Evolutionary conservation across 129 eudicot genomes (phyloP).

Genomic region (Solidago caesia): DNA sequence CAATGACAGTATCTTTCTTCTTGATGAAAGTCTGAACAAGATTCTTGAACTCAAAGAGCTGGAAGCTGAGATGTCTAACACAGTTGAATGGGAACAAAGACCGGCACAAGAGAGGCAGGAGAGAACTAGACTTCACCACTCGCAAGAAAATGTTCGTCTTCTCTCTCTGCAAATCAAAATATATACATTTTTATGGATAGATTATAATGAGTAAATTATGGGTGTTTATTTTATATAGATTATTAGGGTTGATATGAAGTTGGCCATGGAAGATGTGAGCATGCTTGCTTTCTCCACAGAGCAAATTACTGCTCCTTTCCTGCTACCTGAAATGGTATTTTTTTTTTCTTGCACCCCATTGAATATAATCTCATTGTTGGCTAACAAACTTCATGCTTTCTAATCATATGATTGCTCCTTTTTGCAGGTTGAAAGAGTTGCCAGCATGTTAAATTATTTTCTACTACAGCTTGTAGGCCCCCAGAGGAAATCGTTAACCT

Average conservation of each 20-base stretch:
- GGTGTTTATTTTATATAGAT: constrained; percentile 47
- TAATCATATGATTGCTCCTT: constrained; percentile 1
- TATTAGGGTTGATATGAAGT: constrained; percentile 89
- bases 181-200: background rate
- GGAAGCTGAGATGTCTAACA: constrained; percentile 98
- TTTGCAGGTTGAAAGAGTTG: constrained; percentile 94
- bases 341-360: background rate
- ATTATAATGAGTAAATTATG: background rate
- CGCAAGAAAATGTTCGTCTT: constrained; percentile 86
- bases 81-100: constrained; percentile 88
- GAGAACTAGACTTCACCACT: constrained; percentile 87
- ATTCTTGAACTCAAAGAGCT: constrained; percentile 92
- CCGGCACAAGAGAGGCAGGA: constrained; percentile 97
- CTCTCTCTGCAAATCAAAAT: background rate
- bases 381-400: background rate
- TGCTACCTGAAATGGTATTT: constrained; percentile 90
- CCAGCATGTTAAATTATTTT: constrained; percentile 92
- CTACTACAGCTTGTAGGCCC: constrained; percentile 94
- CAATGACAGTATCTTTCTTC: constrained; percentile 88
- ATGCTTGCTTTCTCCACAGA: constrained; percentile 91
- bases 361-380: background rate
- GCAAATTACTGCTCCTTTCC: constrained; percentile 87
- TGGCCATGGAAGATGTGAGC: constrained; percentile 96
- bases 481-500: constrained; percentile 87
- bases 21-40: constrained; percentile 94